Evolutionary conservation across 2,329 filamentous ascomycete species (phyloP).

Genomic region (Corynespora cassiicola): DNA sequence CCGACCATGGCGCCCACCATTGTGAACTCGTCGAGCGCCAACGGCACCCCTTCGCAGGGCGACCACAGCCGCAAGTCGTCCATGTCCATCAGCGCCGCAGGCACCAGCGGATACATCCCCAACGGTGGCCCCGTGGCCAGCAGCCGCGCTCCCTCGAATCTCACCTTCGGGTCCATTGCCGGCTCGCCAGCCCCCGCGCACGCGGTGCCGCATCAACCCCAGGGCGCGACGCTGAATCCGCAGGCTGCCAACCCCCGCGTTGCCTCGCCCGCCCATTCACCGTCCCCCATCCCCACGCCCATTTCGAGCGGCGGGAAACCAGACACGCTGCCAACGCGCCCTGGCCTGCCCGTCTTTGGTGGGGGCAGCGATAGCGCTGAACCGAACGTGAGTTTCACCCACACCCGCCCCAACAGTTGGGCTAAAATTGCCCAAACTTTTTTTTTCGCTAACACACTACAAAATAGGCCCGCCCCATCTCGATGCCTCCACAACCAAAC

Average conservation of each 20-base stretch:
- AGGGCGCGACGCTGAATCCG: conserved; percentile 64
- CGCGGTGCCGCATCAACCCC: conserved; percentile 71
- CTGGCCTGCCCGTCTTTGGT: conserved; percentile 80
- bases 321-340: conserved; percentile 73
- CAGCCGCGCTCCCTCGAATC: conserved; percentile 59
- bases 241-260: conserved; percentile 71
- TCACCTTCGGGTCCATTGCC: conserved; percentile 82
- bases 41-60: conserved; percentile 65
- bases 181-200: conserved; percentile 67
- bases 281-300: conserved; percentile 91
- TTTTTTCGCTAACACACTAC: conserved; percentile 41
- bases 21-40: conserved; percentile 69
- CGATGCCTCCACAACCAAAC: conserved; percentile 58
- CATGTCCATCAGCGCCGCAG: conserved; percentile 88
- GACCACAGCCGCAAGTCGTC: conserved; percentile 90
- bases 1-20: conserved; percentile 67
- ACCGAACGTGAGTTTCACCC: conserved; percentile 68
- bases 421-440: conserved; percentile 15
- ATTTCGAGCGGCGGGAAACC: conserved; percentile 85
- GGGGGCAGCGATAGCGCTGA: conserved; percentile 74
- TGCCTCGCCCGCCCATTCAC: conserved; percentile 84
- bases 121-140: conserved; percentile 75
- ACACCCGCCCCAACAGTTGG: conserved; percentile 26
- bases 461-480: conserved; percentile 73
- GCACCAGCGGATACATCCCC: conserved; percentile 74